phyloP scores from a whole-genome alignment of 306 rosid genomes.

The Vigna radiata region DNA sequence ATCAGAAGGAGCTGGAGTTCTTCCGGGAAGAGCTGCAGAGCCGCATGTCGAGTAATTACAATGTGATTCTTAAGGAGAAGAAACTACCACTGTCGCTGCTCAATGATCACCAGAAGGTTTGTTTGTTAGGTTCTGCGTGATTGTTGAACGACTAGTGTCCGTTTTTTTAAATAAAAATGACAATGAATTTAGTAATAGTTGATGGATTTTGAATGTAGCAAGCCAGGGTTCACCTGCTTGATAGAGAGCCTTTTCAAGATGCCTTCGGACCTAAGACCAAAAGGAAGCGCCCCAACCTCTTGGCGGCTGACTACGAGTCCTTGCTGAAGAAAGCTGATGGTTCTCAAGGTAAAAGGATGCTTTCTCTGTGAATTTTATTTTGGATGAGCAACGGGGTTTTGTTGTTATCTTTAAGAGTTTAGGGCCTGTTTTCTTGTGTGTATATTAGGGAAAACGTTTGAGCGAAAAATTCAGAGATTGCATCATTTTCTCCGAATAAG shows the following conservation, averaged over 20 bases:
- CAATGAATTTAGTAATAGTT: background rate
- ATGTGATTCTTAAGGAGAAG: conserved; percentile 81
- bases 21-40: conserved; percentile 78
- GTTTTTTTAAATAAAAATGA: background rate
- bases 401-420: background rate
- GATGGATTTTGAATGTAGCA: conserved; percentile 64
- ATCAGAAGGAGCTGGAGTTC: conserved; percentile 83
- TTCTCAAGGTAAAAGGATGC: conserved; percentile 68
- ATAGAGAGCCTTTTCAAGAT: conserved; percentile 82
- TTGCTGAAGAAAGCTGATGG: conserved; percentile 81
- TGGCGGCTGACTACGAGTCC: conserved; percentile 88
- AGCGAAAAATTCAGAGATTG: background rate
- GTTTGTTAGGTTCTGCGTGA: conserved; percentile 14
- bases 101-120: conserved; percentile 86
- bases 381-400: background rate
- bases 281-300: conserved; percentile 81
- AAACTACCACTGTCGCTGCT: conserved; percentile 80
- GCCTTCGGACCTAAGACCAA: conserved; percentile 88
- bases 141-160: conserved; percentile 17
- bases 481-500: background rate
- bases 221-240: conserved; percentile 91
- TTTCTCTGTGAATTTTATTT: background rate
- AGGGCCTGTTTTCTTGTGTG: background rate
- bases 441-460: background rate
- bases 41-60: conserved; percentile 70